Conservation (phyloP, 176 grass and related monocot species). For the Zea mays region Zm-B73-REFERENCE-NAM-5.0 NC_050099.1:244962001-244962500, state of each 20-base stretch:
- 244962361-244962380: conserved; percentile 56
- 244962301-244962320: background rate
- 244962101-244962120: conserved; percentile 61
- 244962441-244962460: conserved; percentile 65
- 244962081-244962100: conserved; percentile 48
- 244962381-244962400: conserved; percentile 46
- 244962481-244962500: conserved; percentile 54
- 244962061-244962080: conserved; percentile 69
- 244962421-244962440: conserved; percentile 64
- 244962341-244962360: background rate
- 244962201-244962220: conserved; percentile 15
- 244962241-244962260: conserved; percentile 13
- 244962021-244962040: conserved; percentile 65
- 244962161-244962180: conserved; percentile 88
- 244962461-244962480: conserved; percentile 73
- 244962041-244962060: conserved; percentile 82
- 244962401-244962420: conserved; percentile 68
- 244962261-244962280: conserved; percentile 12
- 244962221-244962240: conserved; percentile 37
- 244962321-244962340: background rate
- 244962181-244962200: conserved; percentile 51
- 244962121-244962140: conserved; percentile 79
- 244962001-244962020: conserved; percentile 86
- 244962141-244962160: conserved; percentile 88
- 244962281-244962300: background rate